Evolutionary conservation across 257 asterid genomes (phyloP).

Genomic region (Thymus quinquecostatus): DNA sequence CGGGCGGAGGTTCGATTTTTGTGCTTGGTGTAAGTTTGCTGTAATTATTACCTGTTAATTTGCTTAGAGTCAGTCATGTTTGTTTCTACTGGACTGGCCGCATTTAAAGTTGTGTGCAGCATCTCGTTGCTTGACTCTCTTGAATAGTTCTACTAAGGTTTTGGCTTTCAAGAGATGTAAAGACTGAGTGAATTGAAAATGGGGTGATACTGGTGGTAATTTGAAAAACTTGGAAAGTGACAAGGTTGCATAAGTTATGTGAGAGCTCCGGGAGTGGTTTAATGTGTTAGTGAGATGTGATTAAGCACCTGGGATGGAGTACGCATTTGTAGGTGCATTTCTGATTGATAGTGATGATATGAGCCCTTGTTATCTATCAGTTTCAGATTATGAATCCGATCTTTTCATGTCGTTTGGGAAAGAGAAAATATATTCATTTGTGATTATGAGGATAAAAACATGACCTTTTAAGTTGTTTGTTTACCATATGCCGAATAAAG

Average conservation of each 20-base stretch:
- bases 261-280: background rate
- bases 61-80: background rate
- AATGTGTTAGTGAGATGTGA: slow-evolving; percentile 4
- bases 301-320: background rate
- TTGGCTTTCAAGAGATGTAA: background rate
- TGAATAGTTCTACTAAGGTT: background rate
- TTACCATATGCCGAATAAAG: slow-evolving; percentile 2
- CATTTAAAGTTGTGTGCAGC: background rate
- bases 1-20: background rate
- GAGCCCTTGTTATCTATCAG: background rate
- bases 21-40: background rate
- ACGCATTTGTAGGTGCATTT: background rate
- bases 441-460: background rate
- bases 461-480: background rate
- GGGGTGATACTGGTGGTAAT: slow-evolving; percentile 20
- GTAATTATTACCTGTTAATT: background rate
- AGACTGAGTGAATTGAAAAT: slow-evolving; percentile 1
- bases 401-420: background rate
- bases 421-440: background rate
- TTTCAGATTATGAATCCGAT: slow-evolving; percentile 9
- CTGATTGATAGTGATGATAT: background rate
- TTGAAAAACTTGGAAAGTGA: background rate
- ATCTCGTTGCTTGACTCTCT: slow-evolving; percentile 6
- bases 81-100: background rate
- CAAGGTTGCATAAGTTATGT: background rate